These are phyloP conservation scores for Aspergillus indologenus DNA, from an alignment of 495 filamentous ascomycete genomes.

Conservation along the genomic window DNA sequence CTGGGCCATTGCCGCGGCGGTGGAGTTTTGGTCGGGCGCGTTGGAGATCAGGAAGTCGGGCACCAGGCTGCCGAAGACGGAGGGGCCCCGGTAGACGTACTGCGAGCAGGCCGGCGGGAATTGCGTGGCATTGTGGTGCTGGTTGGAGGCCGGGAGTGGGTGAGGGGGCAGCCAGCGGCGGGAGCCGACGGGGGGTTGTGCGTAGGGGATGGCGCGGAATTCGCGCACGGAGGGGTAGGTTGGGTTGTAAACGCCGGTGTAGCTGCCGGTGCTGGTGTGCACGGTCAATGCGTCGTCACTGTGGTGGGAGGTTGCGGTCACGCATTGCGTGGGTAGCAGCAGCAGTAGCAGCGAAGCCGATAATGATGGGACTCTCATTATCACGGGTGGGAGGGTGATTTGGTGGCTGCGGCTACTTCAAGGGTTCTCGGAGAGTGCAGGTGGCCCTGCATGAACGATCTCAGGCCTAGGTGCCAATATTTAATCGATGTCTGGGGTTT, in stretches of 20 bases:
- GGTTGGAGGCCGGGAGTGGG: not conserved
- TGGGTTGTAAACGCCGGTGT: constrained; percentile 13
- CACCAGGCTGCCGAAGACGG: not conserved
- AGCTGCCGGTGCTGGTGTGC: not conserved
- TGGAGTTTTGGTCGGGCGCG: not conserved
- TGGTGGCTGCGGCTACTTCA: not conserved
- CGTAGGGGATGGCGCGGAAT: constrained; percentile 50
- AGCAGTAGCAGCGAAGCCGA: not conserved
- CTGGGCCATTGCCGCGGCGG: not conserved
- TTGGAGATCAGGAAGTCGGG: constrained; percentile 5
- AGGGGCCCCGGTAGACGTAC: not conserved
- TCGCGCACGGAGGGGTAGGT: constrained; percentile 3
- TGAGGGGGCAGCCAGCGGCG: constrained; percentile 49
- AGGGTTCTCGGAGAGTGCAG: not conserved
- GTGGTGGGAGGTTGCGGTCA: not conserved
- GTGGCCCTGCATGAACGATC: not conserved
- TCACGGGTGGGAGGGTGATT: not conserved
- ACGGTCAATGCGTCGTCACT: not conserved
- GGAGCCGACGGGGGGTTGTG: constrained; percentile 48
- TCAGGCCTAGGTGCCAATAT: not conserved
- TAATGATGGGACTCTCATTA: not conserved
- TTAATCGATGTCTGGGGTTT: not conserved
- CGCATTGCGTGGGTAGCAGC: not conserved
- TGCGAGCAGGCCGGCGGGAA: constrained; percentile 5
- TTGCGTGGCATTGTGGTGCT: not conserved